Percentiles rank a stretch among this genome's conserved stretches.
These are phyloP conservation scores for Puccinellia tenuiflora DNA, from an alignment of 176 grass and related monocot genomes.

Conservation along the genomic window DNA sequence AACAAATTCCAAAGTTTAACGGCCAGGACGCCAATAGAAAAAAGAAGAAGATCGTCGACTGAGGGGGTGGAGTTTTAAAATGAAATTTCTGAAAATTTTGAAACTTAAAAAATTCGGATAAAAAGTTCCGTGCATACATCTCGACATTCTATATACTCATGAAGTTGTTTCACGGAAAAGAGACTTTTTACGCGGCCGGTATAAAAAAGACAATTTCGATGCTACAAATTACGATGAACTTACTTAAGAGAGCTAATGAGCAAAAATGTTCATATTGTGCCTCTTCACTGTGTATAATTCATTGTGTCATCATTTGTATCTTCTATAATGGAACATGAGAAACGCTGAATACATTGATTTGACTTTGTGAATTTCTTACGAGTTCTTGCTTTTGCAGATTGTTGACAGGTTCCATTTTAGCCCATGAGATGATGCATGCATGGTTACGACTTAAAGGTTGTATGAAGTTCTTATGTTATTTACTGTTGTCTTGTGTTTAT, in stretches of 20 bases:
- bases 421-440: conserved; percentile 98
- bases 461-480: neutral
- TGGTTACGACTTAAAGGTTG: conserved; percentile 94
- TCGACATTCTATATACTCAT: too few species aligned
- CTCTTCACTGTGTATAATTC: neutral
- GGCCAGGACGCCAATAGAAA: too few species aligned
- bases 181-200: too few species aligned
- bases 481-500: neutral
- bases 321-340: neutral
- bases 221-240: too few species aligned
- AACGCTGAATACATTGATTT: neutral
- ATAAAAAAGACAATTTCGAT: too few species aligned
- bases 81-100: too few species aligned
- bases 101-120: too few species aligned
- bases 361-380: neutral
- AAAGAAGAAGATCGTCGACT: too few species aligned
- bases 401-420: conserved; percentile 88
- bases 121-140: too few species aligned
- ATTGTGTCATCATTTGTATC: neutral
- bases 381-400: conserved; percentile 52
- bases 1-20: too few species aligned
- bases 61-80: too few species aligned
- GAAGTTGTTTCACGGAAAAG: too few species aligned
- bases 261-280: neutral
- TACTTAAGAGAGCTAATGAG: neutral